Evolutionary conservation across 2,329 filamentous ascomycete genomes (phyloP).

Genomic region (Talaromyces sp.): DNA sequence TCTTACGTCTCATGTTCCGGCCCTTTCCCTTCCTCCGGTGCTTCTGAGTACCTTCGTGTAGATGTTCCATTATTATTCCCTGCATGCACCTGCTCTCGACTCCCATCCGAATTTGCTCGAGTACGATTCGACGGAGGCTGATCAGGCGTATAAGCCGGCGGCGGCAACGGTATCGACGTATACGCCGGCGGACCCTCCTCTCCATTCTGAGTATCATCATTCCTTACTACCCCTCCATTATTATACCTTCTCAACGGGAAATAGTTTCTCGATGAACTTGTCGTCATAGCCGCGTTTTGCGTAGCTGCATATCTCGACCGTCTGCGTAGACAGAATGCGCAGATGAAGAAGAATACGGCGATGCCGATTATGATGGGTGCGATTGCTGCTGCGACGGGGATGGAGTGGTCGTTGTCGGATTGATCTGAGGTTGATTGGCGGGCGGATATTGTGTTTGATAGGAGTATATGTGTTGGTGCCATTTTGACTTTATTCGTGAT

Average conservation of each 20-base stretch:
- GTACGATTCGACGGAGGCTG: not conserved
- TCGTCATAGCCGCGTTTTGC: not conserved
- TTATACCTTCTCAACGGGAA: not conserved
- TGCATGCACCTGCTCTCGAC: not conserved
- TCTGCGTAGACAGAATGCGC: not conserved
- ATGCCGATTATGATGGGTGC: not conserved
- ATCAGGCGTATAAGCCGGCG: not conserved
- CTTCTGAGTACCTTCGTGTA: not conserved
- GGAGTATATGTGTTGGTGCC: not conserved
- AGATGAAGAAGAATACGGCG: not conserved
- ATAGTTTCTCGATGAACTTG: not conserved
- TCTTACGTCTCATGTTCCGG: not conserved
- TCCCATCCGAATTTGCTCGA: not conserved
- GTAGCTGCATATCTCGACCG: not conserved
- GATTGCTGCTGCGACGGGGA: not conserved
- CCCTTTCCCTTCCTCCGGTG: not conserved
- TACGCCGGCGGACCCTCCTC: not conserved
- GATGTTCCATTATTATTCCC: not conserved
- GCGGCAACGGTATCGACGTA: not conserved
- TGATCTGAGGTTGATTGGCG: not conserved
- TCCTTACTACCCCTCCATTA: not conserved
- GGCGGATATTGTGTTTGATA: not conserved
- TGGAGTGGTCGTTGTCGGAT: not conserved
- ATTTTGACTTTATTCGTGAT: not conserved
- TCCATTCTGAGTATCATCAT: not conserved